Evolutionary conservation across 2,329 filamentous ascomycete species (phyloP), one percentile per base, ranked within the genome.

Genomic region (Exophiala lecanii-corni): DNA sequence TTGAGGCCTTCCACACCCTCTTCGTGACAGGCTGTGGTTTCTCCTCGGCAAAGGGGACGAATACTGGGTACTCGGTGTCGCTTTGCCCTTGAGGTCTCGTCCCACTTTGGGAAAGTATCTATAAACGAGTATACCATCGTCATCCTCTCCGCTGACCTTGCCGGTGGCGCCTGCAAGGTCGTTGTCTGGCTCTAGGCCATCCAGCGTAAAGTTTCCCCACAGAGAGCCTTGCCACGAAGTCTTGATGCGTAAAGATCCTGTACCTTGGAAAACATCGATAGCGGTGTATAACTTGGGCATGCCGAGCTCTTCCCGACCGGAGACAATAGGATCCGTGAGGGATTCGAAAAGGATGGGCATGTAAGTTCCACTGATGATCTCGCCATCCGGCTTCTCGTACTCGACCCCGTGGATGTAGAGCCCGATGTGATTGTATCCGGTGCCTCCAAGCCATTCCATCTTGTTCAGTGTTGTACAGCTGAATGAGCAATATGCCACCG

Each of bases 401-500:
- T 78, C 61, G 1, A 82, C 73, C 0, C 76, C 79, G 47, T 83
- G 79, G 12, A 84, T 71, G 55, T 79, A 82, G 0, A 84, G 66
- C 0, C 77, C 79, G 10, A 79, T 62, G 51, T 74, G 71, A 13
- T 64, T 70, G 56, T 83, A 83, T 1, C 79, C 78, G 0, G 63
- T 60, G 2, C 79, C 79, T 3, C 75, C 78, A 0, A 84, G 69
- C 78, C 79, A 83, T 20, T 73, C 66, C 67, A 83, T 72, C 1
- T 72, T 71, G 26, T 64, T 58, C 2, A 77, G 58, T 1, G 65
- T 67, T 0, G 58, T 75, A 15, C 62, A 60, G 0, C 62, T 65
- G 50, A 66, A 60, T 17, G 62, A 71, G 1, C 68, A 72, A 9
- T 64, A 61, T 1, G 67, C 70, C 1, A 73, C 57, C 0, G 71